Base-by-base conservation (phyloP, 2,329 filamentous ascomycete species). In the Penicillium oxalicum region DNA sequence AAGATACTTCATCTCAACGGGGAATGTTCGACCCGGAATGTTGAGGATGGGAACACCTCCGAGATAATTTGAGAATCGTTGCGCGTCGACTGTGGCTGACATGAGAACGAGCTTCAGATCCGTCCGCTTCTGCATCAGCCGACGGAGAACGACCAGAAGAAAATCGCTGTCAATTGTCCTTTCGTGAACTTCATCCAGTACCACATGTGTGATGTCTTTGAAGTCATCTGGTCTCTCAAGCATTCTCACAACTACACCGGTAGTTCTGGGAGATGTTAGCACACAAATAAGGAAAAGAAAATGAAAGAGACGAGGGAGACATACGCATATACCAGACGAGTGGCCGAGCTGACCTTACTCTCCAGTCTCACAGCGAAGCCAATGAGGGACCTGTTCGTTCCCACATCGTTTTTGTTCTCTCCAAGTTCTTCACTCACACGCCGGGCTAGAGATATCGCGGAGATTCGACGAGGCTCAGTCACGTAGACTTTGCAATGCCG, bases 161-260 rank as follows among this genome's bases (percentile, higher is more conserved):
- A 98, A 96, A 66, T 98, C 93, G 48, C 91, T 95, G 65, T 98
- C 93, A 58, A 98, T 97, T 9, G 89, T 88, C 53, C 91, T 83
- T 68, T 98, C 93, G 64, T 98, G 93, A 2, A 97, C 91, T 70
- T 98, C 93, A 63, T 98, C 93, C n/a, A 98, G 83, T 40, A 98
- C 83, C 51, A 98, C 74, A 71, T 97, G 93, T 0, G 91, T 95
- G 45, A 98, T 84, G 55, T 96, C 91, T 49, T 83, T 80, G 38
- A 98, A 79, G 48, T 94, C 87, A 55, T 89, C 87, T 0, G 88
- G 87, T 7, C 86, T 85, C 68, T 98, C 93, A 11, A 98, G 77
- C 91, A 98, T 97, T 27, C 93, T 84, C 77, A 98, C 88, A n/a
- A 98, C 89, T 49, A 98, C 95, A 73, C 93, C 83, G 39, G 82